Evolutionary conservation across 768 basidiomycete genomes (phyloP).

Genomic region (Dacryopinax primogenitus): DNA sequence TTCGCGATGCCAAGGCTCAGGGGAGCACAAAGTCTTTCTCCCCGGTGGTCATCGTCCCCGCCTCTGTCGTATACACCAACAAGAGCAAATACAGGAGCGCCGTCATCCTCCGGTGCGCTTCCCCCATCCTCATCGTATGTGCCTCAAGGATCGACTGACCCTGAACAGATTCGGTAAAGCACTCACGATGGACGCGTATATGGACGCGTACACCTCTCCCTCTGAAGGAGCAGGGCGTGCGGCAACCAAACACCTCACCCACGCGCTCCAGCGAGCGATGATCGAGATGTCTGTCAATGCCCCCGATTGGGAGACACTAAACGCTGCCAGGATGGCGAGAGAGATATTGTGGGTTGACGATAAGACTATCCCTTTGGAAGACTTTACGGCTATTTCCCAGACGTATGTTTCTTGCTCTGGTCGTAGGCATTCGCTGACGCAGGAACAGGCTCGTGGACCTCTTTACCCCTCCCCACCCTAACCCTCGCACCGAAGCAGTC

Average conservation of each 20-base stretch:
- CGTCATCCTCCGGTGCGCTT: conserved; percentile 41
- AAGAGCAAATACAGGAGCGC: conserved; percentile 89
- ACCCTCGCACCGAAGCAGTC: conserved; percentile 45
- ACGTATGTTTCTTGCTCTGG: conserved; percentile 45
- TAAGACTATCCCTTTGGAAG: conserved; percentile 57
- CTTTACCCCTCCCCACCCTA: conserved; percentile 55
- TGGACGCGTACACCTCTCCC: conserved; percentile 60
- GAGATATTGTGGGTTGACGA: conserved; percentile 87
- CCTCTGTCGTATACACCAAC: conserved; percentile 86
- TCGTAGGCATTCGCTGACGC: background rate
- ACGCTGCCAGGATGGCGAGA: conserved; percentile 80
- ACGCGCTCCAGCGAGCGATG: conserved; percentile 55
- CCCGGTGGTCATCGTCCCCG: conserved; percentile 59
- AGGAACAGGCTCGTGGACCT: conserved; percentile 66
- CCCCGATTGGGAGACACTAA: conserved; percentile 88
- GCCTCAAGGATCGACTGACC: conserved; percentile 9
- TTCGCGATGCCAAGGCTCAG: conserved; percentile 38
- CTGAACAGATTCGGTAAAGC: conserved; percentile 64
- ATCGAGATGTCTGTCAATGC: conserved; percentile 76
- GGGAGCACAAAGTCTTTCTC: conserved; percentile 26
- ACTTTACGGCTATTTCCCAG: conserved; percentile 77
- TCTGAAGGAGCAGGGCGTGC: conserved; percentile 55
- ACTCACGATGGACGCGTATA: conserved; percentile 60
- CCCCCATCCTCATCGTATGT: background rate
- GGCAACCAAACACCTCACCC: conserved; percentile 80